Percentiles rank a stretch among this genome's conserved stretches.
Evolutionary conservation across 768 basidiomycete species (phyloP).

Genomic region (Podaxis rugospora): DNA sequence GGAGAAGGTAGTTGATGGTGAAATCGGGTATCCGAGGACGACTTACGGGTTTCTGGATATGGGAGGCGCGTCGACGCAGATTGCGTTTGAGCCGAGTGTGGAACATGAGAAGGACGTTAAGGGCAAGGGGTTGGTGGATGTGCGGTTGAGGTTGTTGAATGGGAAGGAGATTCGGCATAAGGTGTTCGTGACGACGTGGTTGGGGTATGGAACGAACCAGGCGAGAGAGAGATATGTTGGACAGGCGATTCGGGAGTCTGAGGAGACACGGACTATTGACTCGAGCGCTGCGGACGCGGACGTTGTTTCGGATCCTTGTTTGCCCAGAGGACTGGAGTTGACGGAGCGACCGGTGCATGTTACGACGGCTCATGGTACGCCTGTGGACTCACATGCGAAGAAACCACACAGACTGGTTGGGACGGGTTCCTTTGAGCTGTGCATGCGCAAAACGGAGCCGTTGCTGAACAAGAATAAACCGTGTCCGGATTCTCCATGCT

Average conservation of each 20-base stretch:
- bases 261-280: slow-evolving; percentile 29
- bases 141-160: slow-evolving; percentile 73
- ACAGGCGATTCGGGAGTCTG: slow-evolving; percentile 54
- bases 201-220: slow-evolving; percentile 97
- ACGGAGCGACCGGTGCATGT: slow-evolving; percentile 50
- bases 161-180: slow-evolving; percentile 87
- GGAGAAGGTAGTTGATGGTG: slow-evolving; percentile 32
- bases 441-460: slow-evolving; percentile 65
- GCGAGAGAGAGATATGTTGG: slow-evolving; percentile 92
- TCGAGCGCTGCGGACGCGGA: slow-evolving; percentile 26
- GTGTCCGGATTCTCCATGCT: slow-evolving; percentile 80
- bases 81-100: slow-evolving; percentile 87
- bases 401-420: slow-evolving; percentile 67
- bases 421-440: slow-evolving; percentile 87
- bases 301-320: slow-evolving; percentile 80
- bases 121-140: slow-evolving; percentile 70
- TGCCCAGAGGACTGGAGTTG: slow-evolving; percentile 71
- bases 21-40: slow-evolving; percentile 34
- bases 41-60: slow-evolving; percentile 99
- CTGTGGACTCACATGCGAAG: slow-evolving; percentile 30
- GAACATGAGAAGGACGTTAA: slow-evolving; percentile 52
- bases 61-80: slow-evolving; percentile 99
- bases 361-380: slow-evolving; percentile 23
- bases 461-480: slow-evolving; percentile 82
- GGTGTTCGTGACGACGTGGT: slow-evolving; percentile 97